Evolutionary conservation across 2,329 filamentous ascomycete genomes (phyloP).

Genomic region (Aphanoascus verrucosus): DNA sequence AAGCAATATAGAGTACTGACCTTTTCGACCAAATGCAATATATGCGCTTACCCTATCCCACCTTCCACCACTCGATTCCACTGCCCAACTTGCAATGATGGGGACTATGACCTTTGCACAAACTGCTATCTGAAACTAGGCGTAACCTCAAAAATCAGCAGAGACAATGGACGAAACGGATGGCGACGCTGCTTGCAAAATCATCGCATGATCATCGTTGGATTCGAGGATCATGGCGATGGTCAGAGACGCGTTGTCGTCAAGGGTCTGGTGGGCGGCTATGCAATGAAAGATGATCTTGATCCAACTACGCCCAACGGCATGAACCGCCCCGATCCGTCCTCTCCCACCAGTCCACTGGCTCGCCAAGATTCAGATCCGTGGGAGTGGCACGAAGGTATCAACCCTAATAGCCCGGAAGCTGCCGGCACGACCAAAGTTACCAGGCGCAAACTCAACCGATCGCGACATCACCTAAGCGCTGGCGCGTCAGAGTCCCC

Average conservation of each 20-base stretch:
- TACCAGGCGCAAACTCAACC: constrained; percentile 14
- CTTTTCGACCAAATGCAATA: constrained; percentile 66
- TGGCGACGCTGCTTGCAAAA: constrained; percentile 74
- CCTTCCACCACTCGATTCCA: constrained; percentile 63
- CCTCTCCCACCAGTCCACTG: constrained; percentile 23
- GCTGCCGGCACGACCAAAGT: constrained; percentile 11
- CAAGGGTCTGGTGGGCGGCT: constrained; percentile 66
- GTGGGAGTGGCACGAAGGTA: constrained; percentile 37
- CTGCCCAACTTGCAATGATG: constrained; percentile 63
- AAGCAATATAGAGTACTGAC: constrained; percentile 55
- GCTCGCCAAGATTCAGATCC: constrained; percentile 24
- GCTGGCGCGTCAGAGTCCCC: neutral
- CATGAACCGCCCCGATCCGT: constrained; percentile 14
- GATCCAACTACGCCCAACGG: constrained; percentile 19
- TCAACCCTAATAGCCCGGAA: constrained; percentile 17
- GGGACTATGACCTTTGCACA: constrained; percentile 80
- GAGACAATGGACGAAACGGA: constrained; percentile 64
- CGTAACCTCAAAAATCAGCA: constrained; percentile 52
- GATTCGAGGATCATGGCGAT: constrained; percentile 58
- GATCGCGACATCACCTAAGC: constrained; percentile 8
- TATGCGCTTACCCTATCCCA: constrained; percentile 63
- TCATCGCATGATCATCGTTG: constrained; percentile 75
- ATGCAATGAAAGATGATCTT: constrained; percentile 52
- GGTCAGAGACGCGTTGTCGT: constrained; percentile 59
- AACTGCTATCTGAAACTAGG: constrained; percentile 64